Base-by-base conservation (phyloP, 179 eudicot species). In the Amaranthus tricolor region DNA sequence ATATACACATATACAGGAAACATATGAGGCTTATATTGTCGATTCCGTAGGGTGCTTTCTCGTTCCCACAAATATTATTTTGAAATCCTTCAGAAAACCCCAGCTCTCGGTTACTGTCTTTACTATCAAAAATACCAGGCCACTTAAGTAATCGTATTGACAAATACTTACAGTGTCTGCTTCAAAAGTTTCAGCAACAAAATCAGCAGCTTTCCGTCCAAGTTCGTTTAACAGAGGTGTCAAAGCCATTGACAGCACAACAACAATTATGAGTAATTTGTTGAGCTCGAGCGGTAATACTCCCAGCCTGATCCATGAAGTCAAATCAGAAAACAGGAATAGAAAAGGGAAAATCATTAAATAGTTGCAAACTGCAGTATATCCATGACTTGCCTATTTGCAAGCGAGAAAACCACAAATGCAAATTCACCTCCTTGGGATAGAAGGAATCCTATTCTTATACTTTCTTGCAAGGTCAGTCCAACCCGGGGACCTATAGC, bases 381-480 rank as follows among this genome's bases (percentile, higher is more conserved):
- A 16, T 54, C 56, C 20, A 67, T 7, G 71, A 77, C 87, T 82
- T 52, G 85, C 99, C 90, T 86, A 79, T 95, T 95, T 62, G 99
- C 99, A 31, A 95, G 86, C 66, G 99, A 91, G 81, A 95, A 95
- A 72, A 95, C 99, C 52, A 95, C 96, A 78, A 93, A 95, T 71
- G 91, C 98, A 80, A 95, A 91, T 81, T 93, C 98, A 20, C 99
- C 99, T 54, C 99, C 98, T 71, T 95, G 99, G 62, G 99, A 95
- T 70, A 95, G 86, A 81, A 95, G 99, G 64, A 93, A 88, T 58
- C 98, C 98, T 49, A 95, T 87, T 81, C 99, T 90, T 76, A 95
- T 78, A 77, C 99, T 95, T 86, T 95, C 99, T 86, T 80, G 86
- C 73, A 93, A 68, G 71, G 91, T 71, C 61, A 95, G 77, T 79